Conservation (phyloP, 2,329 filamentous ascomycete genomes). For the Penicillium glabrum region DNA sequence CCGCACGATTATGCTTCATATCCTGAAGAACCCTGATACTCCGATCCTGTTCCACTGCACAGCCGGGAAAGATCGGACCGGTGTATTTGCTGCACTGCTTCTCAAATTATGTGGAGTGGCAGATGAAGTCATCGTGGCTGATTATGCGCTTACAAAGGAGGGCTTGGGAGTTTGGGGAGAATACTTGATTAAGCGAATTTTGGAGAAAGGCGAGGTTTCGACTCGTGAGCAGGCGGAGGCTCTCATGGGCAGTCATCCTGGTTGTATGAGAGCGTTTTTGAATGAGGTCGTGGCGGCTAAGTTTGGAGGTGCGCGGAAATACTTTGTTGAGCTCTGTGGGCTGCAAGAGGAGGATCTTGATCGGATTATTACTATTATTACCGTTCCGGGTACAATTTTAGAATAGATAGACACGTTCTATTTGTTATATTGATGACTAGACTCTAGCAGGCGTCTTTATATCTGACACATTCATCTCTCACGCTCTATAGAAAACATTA, state of each 20-base stretch:
- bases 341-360: not conserved
- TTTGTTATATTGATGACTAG: not conserved
- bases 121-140: conserved; percentile 59
- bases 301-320: not conserved
- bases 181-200: not conserved
- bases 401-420: not conserved
- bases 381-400: not conserved
- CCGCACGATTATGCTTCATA: conserved; percentile 4
- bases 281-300: not conserved
- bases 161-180: conserved; percentile 3
- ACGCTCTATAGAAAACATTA: conserved; percentile 14
- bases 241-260: not conserved
- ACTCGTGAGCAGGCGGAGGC: conserved; percentile 3
- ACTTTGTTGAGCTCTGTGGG: not conserved
- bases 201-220: conserved; percentile 1
- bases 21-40: conserved; percentile 26
- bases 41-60: conserved; percentile 71
- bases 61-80: conserved; percentile 75
- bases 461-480: not conserved
- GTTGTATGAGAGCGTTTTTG: conserved; percentile 1
- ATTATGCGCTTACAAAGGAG: conserved; percentile 50
- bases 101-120: conserved; percentile 63
- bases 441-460: not conserved
- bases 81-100: conserved; percentile 66
- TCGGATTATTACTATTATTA: not conserved